Conservation (phyloP, 192 early-diverging fungal species). For the Cladochytrium replicatum region DNA sequence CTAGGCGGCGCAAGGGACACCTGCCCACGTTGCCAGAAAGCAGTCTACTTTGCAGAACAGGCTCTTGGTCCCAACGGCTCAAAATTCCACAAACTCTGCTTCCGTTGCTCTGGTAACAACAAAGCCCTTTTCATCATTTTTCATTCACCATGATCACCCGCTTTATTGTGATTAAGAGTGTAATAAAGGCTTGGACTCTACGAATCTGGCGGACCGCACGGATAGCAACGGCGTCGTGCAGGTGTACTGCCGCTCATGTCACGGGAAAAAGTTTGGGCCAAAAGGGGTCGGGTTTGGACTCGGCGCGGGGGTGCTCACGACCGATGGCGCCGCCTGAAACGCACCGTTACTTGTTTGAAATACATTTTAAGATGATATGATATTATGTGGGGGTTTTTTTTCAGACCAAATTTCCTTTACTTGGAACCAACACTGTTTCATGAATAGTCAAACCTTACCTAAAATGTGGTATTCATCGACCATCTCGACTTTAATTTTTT, state of each 20-base stretch:
- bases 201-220: conserved; percentile 30
- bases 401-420: no score
- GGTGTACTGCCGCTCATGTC: conserved; percentile 31
- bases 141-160: no score
- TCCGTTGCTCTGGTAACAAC: conserved; percentile 18
- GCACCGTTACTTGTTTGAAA: no score
- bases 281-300: conserved; percentile 25
- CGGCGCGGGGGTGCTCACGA: conserved; percentile 9
- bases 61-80: conserved; percentile 28
- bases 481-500: no score
- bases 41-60: conserved; percentile 41
- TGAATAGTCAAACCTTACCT: no score
- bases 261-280: conserved; percentile 38
- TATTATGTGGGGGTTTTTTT: no score
- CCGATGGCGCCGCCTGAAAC: background rate
- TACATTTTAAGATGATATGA: no score
- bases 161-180: no score
- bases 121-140: background rate
- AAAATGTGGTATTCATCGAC: no score
- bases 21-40: conserved; percentile 32
- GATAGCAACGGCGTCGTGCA: no score
- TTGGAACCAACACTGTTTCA: no score
- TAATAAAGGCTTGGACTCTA: conserved; percentile 25
- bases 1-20: conserved; percentile 15
- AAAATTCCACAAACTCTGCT: conserved; percentile 43